Conservation (phyloP, 768 basidiomycete species). For the Udeniomyces megalosporus region DNA sequence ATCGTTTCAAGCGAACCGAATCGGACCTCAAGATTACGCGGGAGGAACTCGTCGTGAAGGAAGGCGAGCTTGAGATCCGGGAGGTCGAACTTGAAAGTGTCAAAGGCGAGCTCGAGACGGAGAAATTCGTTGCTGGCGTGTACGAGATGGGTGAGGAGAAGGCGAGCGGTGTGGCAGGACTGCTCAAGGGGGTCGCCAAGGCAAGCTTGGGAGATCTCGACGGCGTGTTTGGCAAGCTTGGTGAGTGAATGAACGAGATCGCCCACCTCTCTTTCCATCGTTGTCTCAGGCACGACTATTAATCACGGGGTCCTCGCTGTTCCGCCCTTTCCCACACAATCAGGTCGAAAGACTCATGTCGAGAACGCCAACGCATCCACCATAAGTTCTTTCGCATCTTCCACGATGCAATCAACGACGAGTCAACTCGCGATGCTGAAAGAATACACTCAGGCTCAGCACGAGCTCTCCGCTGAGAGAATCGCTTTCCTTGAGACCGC, state of each 20-base stretch:
- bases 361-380: background rate
- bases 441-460: background rate
- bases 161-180: conserved; percentile 55
- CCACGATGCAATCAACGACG: background rate
- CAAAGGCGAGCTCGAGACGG: conserved; percentile 56
- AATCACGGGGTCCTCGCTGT: conserved; percentile 31
- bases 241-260: conserved; percentile 52
- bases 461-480: background rate
- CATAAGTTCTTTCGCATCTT: background rate
- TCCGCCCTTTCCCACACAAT: background rate
- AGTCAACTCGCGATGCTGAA: background rate
- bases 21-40: conserved; percentile 53
- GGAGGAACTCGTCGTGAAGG: conserved; percentile 40
- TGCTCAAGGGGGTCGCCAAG: conserved; percentile 47
- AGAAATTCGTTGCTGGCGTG: conserved; percentile 57
- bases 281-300: conserved; percentile 47
- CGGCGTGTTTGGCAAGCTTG: conserved; percentile 65
- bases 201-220: conserved; percentile 54
- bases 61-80: conserved; percentile 39
- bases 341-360: background rate
- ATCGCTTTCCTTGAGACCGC: background rate
- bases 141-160: conserved; percentile 56
- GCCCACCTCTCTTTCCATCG: conserved; percentile 47
- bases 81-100: conserved; percentile 44
- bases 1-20: conserved; percentile 53